A percentile compares a stretch with the other conserved stretches of the same genome.
phyloP scores from a whole-genome alignment of 169 alveolate genomes.

The Plasmodium vivax region DNA sequence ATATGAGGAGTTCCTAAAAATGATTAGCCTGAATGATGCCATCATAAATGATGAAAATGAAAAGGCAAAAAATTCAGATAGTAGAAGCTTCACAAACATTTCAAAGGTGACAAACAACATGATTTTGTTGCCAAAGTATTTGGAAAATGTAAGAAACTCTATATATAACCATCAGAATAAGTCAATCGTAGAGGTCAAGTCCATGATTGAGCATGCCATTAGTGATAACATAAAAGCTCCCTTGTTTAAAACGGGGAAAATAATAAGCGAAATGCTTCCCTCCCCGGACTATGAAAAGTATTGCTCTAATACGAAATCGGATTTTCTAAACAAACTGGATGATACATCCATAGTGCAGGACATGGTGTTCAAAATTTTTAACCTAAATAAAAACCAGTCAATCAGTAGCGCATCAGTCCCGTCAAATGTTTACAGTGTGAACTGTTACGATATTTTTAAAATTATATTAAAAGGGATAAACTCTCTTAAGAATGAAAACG shows the following conservation, averaged over 20 bases:
- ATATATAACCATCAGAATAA: conserved; percentile 73
- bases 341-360: conserved; percentile 54
- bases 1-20: conserved; percentile 57
- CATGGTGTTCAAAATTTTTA: conserved; percentile 66
- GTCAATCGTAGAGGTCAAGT: conserved; percentile 55
- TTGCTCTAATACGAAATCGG: conserved; percentile 5
- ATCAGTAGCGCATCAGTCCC: not conserved
- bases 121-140: conserved; percentile 65
- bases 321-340: conserved; percentile 15
- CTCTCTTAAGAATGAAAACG: conserved; percentile 49
- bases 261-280: conserved; percentile 68
- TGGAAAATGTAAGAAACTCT: conserved; percentile 68
- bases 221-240: conserved; percentile 61
- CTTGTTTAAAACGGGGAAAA: conserved; percentile 74
- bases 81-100: conserved; percentile 28
- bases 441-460: conserved; percentile 47
- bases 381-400: conserved; percentile 14
- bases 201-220: conserved; percentile 71
- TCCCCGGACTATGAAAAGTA: conserved; percentile 75
- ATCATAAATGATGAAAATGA: conserved; percentile 47
- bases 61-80: conserved; percentile 24
- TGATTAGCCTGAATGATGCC: conserved; percentile 72
- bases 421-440: conserved; percentile 31
- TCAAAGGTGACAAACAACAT: conserved; percentile 58
- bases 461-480: conserved; percentile 67